These are phyloP conservation scores for Ciborinia camelliae DNA, from an alignment of 2,329 filamentous ascomycete genomes.

Conservation along the genomic window DNA sequence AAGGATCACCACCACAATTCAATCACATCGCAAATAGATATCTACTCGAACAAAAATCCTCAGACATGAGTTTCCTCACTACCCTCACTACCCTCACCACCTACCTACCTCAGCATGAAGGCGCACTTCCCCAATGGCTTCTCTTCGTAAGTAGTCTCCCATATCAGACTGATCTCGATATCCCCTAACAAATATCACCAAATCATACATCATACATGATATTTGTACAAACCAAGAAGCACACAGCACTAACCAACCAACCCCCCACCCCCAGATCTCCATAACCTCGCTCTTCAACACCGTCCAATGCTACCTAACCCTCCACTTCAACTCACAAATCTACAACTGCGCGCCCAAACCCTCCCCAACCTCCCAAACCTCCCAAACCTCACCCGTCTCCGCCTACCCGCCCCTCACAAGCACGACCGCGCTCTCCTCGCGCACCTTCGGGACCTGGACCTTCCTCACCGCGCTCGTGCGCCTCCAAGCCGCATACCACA, in stretches of 20 bases:
- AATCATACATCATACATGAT: neutral
- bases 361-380: conserved; percentile 60
- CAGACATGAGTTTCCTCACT: conserved; percentile 24
- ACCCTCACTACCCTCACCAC: conserved; percentile 24
- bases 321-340: conserved; percentile 79
- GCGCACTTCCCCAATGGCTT: conserved; percentile 62
- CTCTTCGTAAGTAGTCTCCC: conserved; percentile 50
- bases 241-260: conserved; percentile 15
- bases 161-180: neutral
- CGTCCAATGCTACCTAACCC: conserved; percentile 76
- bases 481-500: conserved; percentile 65
- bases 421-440: conserved; percentile 77
- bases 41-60: neutral
- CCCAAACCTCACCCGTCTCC: conserved; percentile 66
- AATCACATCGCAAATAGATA: neutral
- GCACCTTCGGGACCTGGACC: conserved; percentile 71
- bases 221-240: neutral
- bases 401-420: too few relatives aligned
- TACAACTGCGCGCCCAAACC: conserved; percentile 51
- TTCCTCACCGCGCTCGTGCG: conserved; percentile 58
- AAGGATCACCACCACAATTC: neutral
- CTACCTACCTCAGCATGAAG: conserved; percentile 40
- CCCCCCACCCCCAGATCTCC: conserved; percentile 66
- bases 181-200: neutral
- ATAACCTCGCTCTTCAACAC: conserved; percentile 80